Conservation (phyloP, 306 rosid species). For the Ammopiptanthus mongolicus region DNA sequence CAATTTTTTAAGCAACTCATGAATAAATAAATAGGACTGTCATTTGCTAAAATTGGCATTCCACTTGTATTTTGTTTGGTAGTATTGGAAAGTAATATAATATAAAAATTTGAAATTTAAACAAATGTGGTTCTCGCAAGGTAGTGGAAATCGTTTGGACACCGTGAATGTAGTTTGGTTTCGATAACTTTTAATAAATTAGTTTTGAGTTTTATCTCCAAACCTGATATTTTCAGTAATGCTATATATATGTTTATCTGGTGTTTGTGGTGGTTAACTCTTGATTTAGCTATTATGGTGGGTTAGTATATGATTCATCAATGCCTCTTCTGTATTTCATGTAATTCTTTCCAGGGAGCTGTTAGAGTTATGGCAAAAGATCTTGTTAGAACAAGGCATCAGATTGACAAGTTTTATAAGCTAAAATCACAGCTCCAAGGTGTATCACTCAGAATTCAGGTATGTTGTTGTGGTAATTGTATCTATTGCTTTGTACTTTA, state of each 20-base stretch:
- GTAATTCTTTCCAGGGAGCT: conserved; percentile 72
- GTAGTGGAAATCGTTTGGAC: background rate
- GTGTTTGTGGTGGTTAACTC: conserved; percentile 4
- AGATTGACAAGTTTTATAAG: conserved; percentile 94
- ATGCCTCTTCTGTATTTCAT: conserved; percentile 21
- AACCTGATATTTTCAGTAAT: background rate
- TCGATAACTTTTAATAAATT: background rate
- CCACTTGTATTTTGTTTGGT: background rate
- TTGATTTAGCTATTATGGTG: conserved; percentile 9
- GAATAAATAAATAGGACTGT: background rate
- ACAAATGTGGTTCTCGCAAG: background rate
- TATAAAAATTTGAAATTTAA: background rate
- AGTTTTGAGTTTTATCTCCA: background rate
- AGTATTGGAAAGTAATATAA: conserved; percentile 8
- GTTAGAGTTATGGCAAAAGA: conserved; percentile 99
- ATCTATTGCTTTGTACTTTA: background rate
- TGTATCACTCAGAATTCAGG: conserved; percentile 97
- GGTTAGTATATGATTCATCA: conserved; percentile 1
- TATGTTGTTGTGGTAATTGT: conserved; percentile 20
- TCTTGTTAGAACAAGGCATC: conserved; percentile 95
- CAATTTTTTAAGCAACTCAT: background rate
- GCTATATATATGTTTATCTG: background rate
- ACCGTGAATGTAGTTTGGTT: background rate
- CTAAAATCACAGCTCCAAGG: conserved; percentile 99
- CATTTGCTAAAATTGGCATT: background rate